Conservation (phyloP, 805 yeast species). For the Candida ascalaphidarum region DNA sequence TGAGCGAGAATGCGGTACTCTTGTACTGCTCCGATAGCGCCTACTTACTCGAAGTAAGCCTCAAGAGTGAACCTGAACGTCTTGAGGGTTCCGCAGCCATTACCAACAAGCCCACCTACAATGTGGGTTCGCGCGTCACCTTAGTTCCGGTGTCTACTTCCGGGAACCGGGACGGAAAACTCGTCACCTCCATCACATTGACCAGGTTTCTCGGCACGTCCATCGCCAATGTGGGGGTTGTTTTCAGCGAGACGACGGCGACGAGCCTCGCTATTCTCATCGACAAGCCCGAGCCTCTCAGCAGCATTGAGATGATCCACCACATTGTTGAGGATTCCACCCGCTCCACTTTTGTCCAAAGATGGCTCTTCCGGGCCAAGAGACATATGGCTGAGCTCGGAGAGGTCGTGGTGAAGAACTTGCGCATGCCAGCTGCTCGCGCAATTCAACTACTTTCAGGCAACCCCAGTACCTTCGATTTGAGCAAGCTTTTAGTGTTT, state of each 20-base stretch:
- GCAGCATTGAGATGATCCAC: conserved; percentile 19
- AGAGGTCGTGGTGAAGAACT: conserved; percentile 8
- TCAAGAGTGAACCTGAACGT: no score
- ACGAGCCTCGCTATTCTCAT: no score
- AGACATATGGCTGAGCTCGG: conserved; percentile 30
- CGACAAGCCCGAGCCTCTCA: conserved; percentile 22
- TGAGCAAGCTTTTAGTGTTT: conserved; percentile 22
- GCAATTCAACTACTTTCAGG: neutral
- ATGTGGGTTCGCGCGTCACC: no score
- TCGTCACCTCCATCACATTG: no score
- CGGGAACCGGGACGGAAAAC: no score
- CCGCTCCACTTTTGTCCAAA: conserved; percentile 9
- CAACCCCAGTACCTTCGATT: conserved; percentile 18
- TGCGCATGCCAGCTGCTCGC: conserved; percentile 1
- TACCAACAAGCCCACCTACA: no score
- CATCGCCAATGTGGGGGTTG: neutral
- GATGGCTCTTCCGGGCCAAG: conserved; percentile 20
- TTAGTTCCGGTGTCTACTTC: no score
- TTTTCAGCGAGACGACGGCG: conserved; percentile 4
- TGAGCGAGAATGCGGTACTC: no score
- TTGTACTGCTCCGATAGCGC: no score
- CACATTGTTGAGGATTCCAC: conserved; percentile 22
- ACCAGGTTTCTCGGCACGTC: no score
- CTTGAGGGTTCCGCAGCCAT: no score
- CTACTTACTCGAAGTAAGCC: no score